Conservation (phyloP, 371 early-diverging fungal genomes). For the Mortierella sp. region DNA sequence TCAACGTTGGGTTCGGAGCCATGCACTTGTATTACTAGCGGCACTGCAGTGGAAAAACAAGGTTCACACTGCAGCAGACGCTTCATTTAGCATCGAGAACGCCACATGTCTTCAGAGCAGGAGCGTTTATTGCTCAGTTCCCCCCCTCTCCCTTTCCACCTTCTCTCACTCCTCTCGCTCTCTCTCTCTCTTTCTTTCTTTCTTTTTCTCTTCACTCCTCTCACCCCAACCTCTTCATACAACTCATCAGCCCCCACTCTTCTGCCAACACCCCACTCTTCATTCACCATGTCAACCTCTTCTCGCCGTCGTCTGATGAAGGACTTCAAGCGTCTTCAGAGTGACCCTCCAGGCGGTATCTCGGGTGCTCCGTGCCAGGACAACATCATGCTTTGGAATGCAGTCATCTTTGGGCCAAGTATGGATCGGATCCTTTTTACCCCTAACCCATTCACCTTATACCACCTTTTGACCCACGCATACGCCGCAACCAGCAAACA, state of each 20-base stretch:
- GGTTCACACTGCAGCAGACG: no score
- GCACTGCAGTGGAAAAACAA: no score
- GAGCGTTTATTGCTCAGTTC: no score
- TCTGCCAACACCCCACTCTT: no score
- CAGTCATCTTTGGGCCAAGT: constrained; percentile 98
- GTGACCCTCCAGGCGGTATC: constrained; percentile 92
- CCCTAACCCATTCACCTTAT: no score
- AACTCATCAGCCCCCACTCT: not conserved
- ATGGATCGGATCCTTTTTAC: constrained; percentile 24
- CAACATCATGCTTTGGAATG: constrained; percentile 96
- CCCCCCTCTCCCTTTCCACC: not conserved
- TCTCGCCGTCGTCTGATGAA: constrained; percentile 89
- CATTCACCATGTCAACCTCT: constrained; percentile 87
- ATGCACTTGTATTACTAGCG: constrained; percentile 64
- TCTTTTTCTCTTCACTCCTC: constrained; percentile 2
- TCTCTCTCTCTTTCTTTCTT: not conserved
- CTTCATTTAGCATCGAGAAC: no score
- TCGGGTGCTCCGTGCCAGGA: constrained; percentile 95
- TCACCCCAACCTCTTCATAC: constrained; percentile 4
- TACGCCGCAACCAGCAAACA: no score
- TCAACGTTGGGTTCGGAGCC: constrained; percentile 74
- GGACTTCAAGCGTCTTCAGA: constrained; percentile 97
- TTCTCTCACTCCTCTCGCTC: not conserved
- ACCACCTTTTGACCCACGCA: no score
- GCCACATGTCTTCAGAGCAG: no score